A percentile compares a stretch with the other conserved stretches of the same genome.
Conservation (phyloP, 2,329 filamentous ascomycete species). For the Rhynchosporium agropyri region DNA sequence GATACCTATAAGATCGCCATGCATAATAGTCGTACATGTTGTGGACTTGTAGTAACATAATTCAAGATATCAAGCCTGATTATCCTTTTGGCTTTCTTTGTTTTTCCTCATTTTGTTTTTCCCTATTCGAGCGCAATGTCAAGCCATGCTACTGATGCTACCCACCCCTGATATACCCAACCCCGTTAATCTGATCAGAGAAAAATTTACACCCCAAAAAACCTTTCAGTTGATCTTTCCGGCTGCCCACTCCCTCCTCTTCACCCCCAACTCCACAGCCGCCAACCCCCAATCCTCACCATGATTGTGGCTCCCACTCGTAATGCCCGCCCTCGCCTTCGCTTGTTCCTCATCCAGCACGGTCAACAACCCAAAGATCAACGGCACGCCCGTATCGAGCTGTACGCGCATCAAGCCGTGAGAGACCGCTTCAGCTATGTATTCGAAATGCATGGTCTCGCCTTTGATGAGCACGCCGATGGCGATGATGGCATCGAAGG, state of each 20-base stretch:
- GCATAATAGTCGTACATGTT: conserved; percentile 12
- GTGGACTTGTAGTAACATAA: conserved; percentile 32
- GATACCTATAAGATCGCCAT: background rate
- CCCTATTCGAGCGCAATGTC: background rate
- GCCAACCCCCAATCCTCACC: conserved; percentile 95
- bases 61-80: conserved; percentile 22
- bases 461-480: conserved; percentile 98
- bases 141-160: background rate
- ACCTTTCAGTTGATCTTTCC: conserved; percentile 37
- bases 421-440: conserved; percentile 89
- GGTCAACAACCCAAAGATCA: conserved; percentile 91
- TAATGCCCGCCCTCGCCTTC: conserved; percentile 76
- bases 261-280: conserved; percentile 90
- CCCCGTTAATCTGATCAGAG: background rate
- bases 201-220: background rate
- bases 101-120: conserved; percentile 1
- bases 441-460: conserved; percentile 99
- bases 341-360: conserved; percentile 89
- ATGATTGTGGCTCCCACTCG: conserved; percentile 88
- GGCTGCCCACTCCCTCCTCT: conserved; percentile 78
- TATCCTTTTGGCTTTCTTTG: background rate
- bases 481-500: conserved; percentile 93
- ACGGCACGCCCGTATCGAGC: conserved; percentile 83
- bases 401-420: conserved; percentile 95
- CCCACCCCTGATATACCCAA: background rate